A percentile compares a stretch with the other conserved stretches of the same genome.
phyloP scores from a whole-genome alignment of 352 stramenopile genomes.

The Phytopythium chamaehyphon region DNA sequence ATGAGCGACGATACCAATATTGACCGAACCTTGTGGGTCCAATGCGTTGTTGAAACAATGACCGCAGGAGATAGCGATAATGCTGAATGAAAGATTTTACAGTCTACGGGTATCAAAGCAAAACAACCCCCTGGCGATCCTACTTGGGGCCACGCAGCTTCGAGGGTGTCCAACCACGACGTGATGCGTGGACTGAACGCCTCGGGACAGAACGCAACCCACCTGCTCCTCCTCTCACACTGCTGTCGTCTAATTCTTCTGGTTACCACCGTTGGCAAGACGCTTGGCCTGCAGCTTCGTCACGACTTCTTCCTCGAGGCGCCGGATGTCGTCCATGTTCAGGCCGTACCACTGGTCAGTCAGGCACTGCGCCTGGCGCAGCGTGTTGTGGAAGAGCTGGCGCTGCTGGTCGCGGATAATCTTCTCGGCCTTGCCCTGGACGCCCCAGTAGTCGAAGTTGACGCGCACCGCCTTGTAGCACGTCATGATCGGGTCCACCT shows the following conservation, averaged over 20 bases:
- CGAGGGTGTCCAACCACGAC: not conserved
- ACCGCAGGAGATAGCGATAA: not conserved
- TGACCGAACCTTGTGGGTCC: no score
- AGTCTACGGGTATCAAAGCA: no score
- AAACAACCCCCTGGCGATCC: not conserved
- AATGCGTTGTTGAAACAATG: not conserved
- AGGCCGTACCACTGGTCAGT: constrained; percentile 82
- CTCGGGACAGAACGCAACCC: no score
- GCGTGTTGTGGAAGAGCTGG: constrained; percentile 72
- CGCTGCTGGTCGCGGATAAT: constrained; percentile 81
- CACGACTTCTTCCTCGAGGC: constrained; percentile 66
- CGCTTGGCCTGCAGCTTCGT: constrained; percentile 77
- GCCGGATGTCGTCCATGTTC: constrained; percentile 83
- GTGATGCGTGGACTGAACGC: no score
- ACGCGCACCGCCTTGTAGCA: constrained; percentile 86
- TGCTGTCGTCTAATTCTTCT: constrained; percentile 16
- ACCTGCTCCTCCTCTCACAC: no score
- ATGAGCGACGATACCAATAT: no score
- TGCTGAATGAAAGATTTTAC: no score
- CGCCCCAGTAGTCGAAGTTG: constrained; percentile 88
- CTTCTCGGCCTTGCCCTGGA: constrained; percentile 80
- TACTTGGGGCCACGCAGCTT: no score
- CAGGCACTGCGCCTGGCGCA: constrained; percentile 66
- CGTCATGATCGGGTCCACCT: constrained; percentile 75
- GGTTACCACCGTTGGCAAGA: constrained; percentile 32